Conservation (phyloP, 2,329 filamentous ascomycete genomes). For the Nemania diffusa region DNA sequence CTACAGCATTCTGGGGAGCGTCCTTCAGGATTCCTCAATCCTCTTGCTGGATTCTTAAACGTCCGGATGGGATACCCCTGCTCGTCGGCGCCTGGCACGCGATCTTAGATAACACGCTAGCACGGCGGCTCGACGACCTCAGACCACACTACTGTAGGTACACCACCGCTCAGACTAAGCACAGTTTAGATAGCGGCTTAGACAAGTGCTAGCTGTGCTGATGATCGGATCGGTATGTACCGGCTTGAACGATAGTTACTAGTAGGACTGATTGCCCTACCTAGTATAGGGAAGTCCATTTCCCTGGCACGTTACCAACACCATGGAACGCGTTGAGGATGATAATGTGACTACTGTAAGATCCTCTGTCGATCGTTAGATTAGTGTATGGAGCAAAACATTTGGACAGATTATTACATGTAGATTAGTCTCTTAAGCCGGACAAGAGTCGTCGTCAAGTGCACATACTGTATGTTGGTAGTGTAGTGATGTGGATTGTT, state of each 20-base stretch:
- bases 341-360: slow-evolving; percentile 2
- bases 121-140: neutral
- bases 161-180: neutral
- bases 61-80: slow-evolving; percentile 7
- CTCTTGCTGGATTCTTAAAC: slow-evolving; percentile 4
- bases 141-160: neutral
- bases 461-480: neutral
- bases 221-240: neutral
- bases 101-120: slow-evolving; percentile 3
- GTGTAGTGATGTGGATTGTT: slow-evolving; percentile 2
- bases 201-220: neutral
- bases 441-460: neutral
- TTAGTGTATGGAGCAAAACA: neutral
- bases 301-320: slow-evolving; percentile 2
- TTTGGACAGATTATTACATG: neutral
- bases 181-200: neutral
- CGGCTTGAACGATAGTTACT: no score
- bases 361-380: slow-evolving; percentile 19
- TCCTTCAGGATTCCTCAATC: neutral
- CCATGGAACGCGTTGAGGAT: slow-evolving; percentile 3
- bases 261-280: neutral
- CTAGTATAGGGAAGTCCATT: neutral
- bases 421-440: neutral
- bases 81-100: slow-evolving; percentile 7
- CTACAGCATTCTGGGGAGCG: slow-evolving; percentile 9